Evolutionary conservation across 1,284 basidiomycete species (phyloP), one percentile per base, ranked within the genome.

Genomic region (Puccinia novopanici): DNA sequence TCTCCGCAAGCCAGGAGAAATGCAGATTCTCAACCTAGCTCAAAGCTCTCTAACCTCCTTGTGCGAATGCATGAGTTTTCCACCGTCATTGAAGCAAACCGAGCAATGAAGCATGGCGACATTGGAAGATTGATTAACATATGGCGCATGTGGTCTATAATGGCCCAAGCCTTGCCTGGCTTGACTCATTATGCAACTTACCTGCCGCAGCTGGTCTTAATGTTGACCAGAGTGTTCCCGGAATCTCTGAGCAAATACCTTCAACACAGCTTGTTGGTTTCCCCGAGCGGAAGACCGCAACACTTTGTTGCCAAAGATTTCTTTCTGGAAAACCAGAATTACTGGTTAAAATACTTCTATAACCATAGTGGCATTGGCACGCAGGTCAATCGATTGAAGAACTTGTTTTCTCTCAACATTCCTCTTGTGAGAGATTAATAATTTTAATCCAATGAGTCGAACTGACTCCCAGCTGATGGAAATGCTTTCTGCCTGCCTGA

Each of bases 241-340:
- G 6, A 9, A 34, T 24, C 30, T 5, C 34, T 61, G 15, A 59
- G 52, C 40, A 75, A 75, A 30, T 17, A 42, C 27, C 19, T 75
- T 3, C n/a, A 24, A 9, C 73, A 75, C 42, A 57, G 22, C 22
- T 3, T 75, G 13, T 37, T 75, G 15, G 19, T 75, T 2, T 59
- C 73, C 37, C 57, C 55, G 15, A 61, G 37, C 17, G 54, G 57
- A 3, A n/a, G 54, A 4, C 6, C 4, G 19, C 55, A 27, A 3
- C 73, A 75, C 15, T 75, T 45, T 54, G 30, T 75, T 9, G 54
- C 52, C 54, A 75, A 57, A 24, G 55, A 75, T 37, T n/a, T n/a
- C 19, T 12, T 42, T 57, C 22, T 34, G 42, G 65, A 40, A n/a
- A n/a, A n/a, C n/a, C n/a, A n/a, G n/a, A n/a, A n/a, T n/a, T n/a